Evolutionary conservation across 805 yeast species (phyloP).

Genomic region (Pichia nanzhaoensis): DNA sequence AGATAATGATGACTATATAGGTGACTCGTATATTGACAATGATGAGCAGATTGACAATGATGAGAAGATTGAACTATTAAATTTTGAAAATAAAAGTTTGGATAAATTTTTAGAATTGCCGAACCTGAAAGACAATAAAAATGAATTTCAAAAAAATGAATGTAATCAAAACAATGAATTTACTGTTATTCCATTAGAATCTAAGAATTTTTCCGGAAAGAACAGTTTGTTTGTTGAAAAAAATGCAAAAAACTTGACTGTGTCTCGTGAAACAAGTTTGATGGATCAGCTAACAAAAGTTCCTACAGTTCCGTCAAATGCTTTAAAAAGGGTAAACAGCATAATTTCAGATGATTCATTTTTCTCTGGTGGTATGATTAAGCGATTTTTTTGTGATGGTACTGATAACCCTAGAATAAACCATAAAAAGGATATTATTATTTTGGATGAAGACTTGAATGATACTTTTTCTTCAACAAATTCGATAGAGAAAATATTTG

Average conservation of each 20-base stretch:
- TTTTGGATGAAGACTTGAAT: neutral
- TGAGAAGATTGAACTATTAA: neutral
- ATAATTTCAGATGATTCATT: neutral
- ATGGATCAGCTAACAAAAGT: slow-evolving; percentile 1
- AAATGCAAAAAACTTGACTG: neutral
- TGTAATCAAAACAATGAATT: neutral
- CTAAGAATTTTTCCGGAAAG: too few relatives aligned
- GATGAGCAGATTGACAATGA: slow-evolving; percentile 2
- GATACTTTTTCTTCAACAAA: neutral
- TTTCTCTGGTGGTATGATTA: neutral
- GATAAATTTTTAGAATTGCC: neutral
- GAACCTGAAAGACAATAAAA: too few relatives aligned
- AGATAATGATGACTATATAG: slow-evolving; percentile 9
- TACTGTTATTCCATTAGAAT: too few relatives aligned
- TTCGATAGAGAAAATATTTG: neutral
- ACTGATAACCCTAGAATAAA: neutral
- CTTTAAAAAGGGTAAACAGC: neutral
- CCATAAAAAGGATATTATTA: neutral
- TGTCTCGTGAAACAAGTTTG: neutral
- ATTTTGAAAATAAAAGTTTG: neutral
- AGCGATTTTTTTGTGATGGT: neutral
- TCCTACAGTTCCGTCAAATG: slow-evolving; percentile 1
- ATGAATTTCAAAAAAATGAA: neutral
- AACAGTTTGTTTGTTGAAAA: neutral
- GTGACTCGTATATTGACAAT: slow-evolving; percentile 6